These are phyloP conservation scores for Wickerhamomyces subpelliculosus DNA, from an alignment of 805 yeast genomes.

Conservation along the genomic window DNA sequence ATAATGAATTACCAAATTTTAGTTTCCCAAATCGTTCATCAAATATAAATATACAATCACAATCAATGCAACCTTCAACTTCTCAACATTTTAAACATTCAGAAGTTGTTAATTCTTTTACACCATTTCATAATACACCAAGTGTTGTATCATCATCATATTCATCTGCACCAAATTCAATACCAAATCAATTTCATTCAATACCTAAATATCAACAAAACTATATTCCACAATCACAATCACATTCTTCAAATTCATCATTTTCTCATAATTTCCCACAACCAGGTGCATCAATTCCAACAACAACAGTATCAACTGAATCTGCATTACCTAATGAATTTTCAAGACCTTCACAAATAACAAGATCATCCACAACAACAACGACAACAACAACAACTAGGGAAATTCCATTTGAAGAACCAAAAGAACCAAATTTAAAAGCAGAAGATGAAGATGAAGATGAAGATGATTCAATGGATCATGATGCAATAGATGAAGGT, in stretches of 20 bases:
- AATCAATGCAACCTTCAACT: slow-evolving; percentile 21
- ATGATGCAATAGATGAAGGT: too few species aligned
- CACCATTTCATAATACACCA: slow-evolving; percentile 40
- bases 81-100: slow-evolving; percentile 23
- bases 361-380: background rate
- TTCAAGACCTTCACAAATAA: slow-evolving; percentile 9
- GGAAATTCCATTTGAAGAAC: slow-evolving; percentile 8
- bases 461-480: too few species aligned
- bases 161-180: slow-evolving; percentile 25
- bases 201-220: too few species aligned
- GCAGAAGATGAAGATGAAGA: background rate
- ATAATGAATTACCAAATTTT: background rate
- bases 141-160: slow-evolving; percentile 41
- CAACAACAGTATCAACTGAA: slow-evolving; percentile 36
- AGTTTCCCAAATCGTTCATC: slow-evolving; percentile 14
- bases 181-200: slow-evolving; percentile 12
- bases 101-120: slow-evolving; percentile 19
- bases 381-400: slow-evolving; percentile 3
- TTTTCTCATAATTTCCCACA: slow-evolving; percentile 27
- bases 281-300: slow-evolving; percentile 36
- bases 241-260: too few species aligned
- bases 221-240: too few species aligned
- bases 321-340: slow-evolving; percentile 10
- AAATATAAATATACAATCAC: slow-evolving; percentile 18
- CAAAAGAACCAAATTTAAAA: background rate